Base-by-base conservation (phyloP, 495 filamentous ascomycete species). In the Xylaria flabelliformis region DNA sequence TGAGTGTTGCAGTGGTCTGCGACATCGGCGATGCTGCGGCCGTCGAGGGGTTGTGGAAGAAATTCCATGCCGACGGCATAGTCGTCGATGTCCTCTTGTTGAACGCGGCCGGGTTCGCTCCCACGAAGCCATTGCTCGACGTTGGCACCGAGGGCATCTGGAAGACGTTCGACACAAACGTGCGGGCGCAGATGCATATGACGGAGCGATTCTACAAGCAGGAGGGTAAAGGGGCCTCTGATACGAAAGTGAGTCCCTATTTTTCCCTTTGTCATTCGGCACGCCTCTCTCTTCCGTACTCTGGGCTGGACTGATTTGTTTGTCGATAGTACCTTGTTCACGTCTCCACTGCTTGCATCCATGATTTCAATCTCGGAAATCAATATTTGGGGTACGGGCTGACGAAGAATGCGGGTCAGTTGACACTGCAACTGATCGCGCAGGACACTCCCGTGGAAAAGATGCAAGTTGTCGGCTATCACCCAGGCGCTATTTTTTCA, bases 401-500 rank as follows among this genome's bases (percentile, higher is more conserved):
- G 34, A 81, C 81, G 46, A 86, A 86, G 80, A 79, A 78, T 51
- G 73, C 83, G 0, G 83, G 80, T 32, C 74, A 76, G 4, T 63
- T 82, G 24, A 48, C 82, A 3, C 46, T 83, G 24, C 81, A 86
- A 76, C 61, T 75, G 36, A 71, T 84, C 17, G 83, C 84, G 21
- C 63, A 75, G 1, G 78, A 83, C 17, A 56, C 74, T 0, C 42
- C 75, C 32, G 55, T 76, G 1, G 73, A 78, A 26, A 67, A 80
- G 39, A 73, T 85, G 74, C 84, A 86, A 66, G 65, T 87, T 10
- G 15, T 86, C 67, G 84, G 74, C 73, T 84, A 80, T 70, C 82
- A 87, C 48, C 85, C 85, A 0, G 85, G 85, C 39, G 67, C 71
- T 12, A 74, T 86, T 36, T 70, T 74, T 65, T 81, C 81, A 24